Conservation (phyloP, 2,329 filamentous ascomycete genomes). For the Huntiella moniliformis region DNA sequence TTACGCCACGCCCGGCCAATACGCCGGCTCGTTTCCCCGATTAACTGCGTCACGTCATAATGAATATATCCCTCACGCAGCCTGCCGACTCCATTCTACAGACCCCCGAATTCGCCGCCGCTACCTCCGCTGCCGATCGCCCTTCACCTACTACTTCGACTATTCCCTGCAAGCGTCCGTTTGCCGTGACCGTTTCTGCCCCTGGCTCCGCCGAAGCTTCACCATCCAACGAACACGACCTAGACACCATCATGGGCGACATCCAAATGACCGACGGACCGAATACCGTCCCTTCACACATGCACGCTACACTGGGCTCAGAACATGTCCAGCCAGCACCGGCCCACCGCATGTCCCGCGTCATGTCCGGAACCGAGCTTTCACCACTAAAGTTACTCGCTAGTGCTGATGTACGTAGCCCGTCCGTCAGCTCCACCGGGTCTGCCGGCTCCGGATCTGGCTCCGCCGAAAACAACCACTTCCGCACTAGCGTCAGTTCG, state of each 20-base stretch:
- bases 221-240: not conserved
- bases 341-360: slow-evolving; percentile 25
- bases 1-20: too few species aligned
- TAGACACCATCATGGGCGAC: slow-evolving; percentile 8
- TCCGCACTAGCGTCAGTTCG: slow-evolving; percentile 12
- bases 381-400: slow-evolving; percentile 39
- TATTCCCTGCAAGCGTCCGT: slow-evolving; percentile 9
- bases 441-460: slow-evolving; percentile 13
- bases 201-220: not conserved
- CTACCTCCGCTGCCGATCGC: not conserved
- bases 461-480: slow-evolving; percentile 8
- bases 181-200: slow-evolving; percentile 2
- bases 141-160: slow-evolving; percentile 4
- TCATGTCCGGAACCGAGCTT: slow-evolving; percentile 37
- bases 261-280: slow-evolving; percentile 5
- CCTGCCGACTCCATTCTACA: slow-evolving; percentile 7
- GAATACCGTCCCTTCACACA: not conserved
- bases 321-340: slow-evolving; percentile 8
- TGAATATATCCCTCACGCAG: slow-evolving; percentile 10
- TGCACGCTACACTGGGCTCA: not conserved
- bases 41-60: slow-evolving; percentile 3
- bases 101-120: not conserved
- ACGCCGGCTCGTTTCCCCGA: slow-evolving; percentile 2
- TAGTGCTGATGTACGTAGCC: slow-evolving; percentile 15
- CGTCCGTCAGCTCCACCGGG: slow-evolving; percentile 14